Evolutionary conservation across 1,284 basidiomycete species (phyloP), one percentile per base, ranked within the genome.

Genomic region (Tilletiaria anomala): DNA sequence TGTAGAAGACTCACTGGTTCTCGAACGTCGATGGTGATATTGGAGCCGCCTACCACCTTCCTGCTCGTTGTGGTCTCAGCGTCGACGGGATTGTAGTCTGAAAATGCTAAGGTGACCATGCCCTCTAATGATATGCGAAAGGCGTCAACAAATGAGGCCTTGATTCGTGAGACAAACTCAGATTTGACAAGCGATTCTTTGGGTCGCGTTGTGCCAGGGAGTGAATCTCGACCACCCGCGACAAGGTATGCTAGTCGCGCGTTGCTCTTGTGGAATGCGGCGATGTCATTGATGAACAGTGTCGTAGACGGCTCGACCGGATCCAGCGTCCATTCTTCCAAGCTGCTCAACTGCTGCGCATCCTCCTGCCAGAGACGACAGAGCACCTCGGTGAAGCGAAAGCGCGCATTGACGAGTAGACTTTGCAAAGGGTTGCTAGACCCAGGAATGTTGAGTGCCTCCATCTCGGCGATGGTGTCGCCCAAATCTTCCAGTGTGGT

Each of bases 41-140:
- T 44, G 35, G 53, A 50, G 4, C 54, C 54, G 3, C 49, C 52
- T 2, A 52, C 47, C 2, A 49, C 36, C 41, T 55, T 50, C 15
- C 57, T 49, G 26, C 47, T 48, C 17, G 50, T 32, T n/a, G 48
- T 38, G 4, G 40, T 48, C 3, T 33, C 40, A n/a, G 54, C 52
- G 23, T 65, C 61, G 3, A 61, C 35, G 3, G 56, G 53, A 32
- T 54, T 51, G 32, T 56, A 59, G n/a, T 58, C 51, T 1, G 50
- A 48, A 33, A 83, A 82, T 6, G 86, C 84, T 11, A 94, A 73
- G 42, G 79, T 76, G 18, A 89, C 77, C 37, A 96, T 71, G 0
- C 91, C 91, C 55, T 96, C 87, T 35, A 96, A 72, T 53, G 93
- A 80, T 18, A 81, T 79, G 67, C 91, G 88, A 21, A 93, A 63